Base-by-base conservation (phyloP, 768 basidiomycete species). In the Kwoniella shandongensis region DNA sequence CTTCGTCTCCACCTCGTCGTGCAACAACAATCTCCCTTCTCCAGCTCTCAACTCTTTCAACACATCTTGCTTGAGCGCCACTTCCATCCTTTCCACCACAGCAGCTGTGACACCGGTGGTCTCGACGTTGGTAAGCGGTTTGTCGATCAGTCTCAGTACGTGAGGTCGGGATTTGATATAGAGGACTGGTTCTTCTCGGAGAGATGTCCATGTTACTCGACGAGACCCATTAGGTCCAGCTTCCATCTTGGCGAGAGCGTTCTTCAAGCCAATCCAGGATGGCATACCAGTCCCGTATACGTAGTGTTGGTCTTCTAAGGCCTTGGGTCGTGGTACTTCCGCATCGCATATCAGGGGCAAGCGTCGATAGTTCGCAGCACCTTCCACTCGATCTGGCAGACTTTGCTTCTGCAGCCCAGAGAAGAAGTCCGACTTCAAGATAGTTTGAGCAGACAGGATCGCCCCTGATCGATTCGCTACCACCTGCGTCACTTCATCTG, bases 121-220 rank as follows among this genome's bases (percentile, higher is more conserved):
- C 88, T 98, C 88, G 51, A 99, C 89, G 65, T 99, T 99, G 76
- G 90, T 89, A 22, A 98, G 78, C 0, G 96, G 96, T 44, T 85
- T 84, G 70, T 89, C 86, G 4, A 91, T 83, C 1, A 93, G 81
- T 13, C 96, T 86, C 12, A 99, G 80, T 11, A 98, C 94, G 71
- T 96, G 92, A 1, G 91, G 89, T 52, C 86, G 81, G 5, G 62
- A 62, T 41, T 68, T 70, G 54, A 73, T 61, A 35, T 73, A 73
- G 7, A 97, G 81, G 3, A 98, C 94, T 23, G 93, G 93, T 79
- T 96, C 93, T 88, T 97, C 92, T 71, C 96, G 83, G 56, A 99
- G 76, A 0, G 89, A 93, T n/a, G 92, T 97, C 96, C 96, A 98
- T 59, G 84, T 86, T 13, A 92, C 87, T 62, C 76, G 82, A 55